phyloP scores from a whole-genome alignment of 2,329 filamentous ascomycete species.

The Didymella exigua region DNA sequence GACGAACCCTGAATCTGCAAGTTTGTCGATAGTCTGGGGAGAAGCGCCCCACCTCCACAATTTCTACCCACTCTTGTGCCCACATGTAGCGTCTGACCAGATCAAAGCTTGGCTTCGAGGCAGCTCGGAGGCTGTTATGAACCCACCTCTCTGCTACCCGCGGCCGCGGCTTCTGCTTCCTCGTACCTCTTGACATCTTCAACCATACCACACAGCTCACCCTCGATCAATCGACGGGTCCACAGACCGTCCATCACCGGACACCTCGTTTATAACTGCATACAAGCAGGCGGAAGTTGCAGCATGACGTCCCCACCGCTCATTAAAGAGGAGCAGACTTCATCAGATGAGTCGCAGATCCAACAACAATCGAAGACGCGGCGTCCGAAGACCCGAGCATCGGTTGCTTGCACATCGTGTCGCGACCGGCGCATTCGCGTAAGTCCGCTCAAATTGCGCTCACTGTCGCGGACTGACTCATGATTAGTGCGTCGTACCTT shows the following conservation, averaged over 20 bases:
- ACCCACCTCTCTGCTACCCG: background rate
- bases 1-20: constrained; percentile 6
- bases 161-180: background rate
- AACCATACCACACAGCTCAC: background rate
- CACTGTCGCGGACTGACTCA: constrained; percentile 29
- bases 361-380: constrained; percentile 38
- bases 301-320: background rate
- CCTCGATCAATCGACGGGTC: background rate
- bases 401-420: constrained; percentile 62
- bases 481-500: constrained; percentile 59
- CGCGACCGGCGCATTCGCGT: constrained; percentile 53
- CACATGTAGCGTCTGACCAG: constrained; percentile 6
- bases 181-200: background rate
- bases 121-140: constrained; percentile 9
- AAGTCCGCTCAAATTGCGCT: constrained; percentile 18
- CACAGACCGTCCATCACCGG: background rate
- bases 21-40: background rate
- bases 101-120: constrained; percentile 9
- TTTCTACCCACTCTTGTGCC: constrained; percentile 11
- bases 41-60: constrained; percentile 12
- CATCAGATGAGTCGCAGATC: constrained; percentile 9
- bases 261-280: background rate
- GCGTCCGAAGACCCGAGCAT: constrained; percentile 56
- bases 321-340: constrained; percentile 12
- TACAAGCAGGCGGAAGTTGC: background rate